These are phyloP conservation scores for Podospora fimiseda DNA, from an alignment of 495 filamentous ascomycete species.

Conservation along the genomic window DNA sequence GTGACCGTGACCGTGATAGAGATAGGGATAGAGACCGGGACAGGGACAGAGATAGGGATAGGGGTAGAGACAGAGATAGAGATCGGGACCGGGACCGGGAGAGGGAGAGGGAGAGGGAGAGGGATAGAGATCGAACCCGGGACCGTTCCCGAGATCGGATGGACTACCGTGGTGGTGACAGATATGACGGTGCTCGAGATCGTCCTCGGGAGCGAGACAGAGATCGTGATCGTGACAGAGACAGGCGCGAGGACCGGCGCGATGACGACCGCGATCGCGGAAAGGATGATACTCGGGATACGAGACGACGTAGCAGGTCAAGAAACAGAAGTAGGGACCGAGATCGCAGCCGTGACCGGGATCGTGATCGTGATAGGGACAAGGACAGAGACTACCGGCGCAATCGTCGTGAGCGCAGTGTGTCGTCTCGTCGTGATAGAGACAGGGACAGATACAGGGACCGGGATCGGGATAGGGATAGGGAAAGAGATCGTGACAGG, in stretches of 20 bases:
- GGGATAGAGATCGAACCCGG: constrained; percentile 25
- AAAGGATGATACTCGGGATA: constrained; percentile 9
- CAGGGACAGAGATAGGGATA: no score
- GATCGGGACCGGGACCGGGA: constrained; percentile 34
- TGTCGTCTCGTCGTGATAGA: constrained; percentile 12
- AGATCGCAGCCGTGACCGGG: constrained; percentile 2
- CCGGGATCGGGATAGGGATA: constrained; percentile 18
- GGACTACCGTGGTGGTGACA: background rate
- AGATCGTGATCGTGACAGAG: background rate
- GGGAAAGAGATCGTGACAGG: constrained; percentile 15
- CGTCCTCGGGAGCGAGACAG: constrained; percentile 9
- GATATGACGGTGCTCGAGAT: constrained; percentile 10
- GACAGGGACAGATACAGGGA: constrained; percentile 13
- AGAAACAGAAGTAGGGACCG: constrained; percentile 16
- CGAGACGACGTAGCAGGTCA: constrained; percentile 14
- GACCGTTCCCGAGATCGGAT: background rate
- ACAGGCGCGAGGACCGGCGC: background rate
- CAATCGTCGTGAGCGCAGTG: constrained; percentile 12
- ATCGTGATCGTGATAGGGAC: constrained; percentile 2
- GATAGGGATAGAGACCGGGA: constrained; percentile 18
- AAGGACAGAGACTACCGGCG: constrained; percentile 1
- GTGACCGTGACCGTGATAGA: constrained; percentile 16
- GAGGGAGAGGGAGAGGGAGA: constrained; percentile 24
- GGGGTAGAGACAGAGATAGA: constrained; percentile 17
- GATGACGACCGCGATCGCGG: constrained; percentile 9